phyloP scores from a whole-genome alignment of 2,329 filamentous ascomycete genomes.

The Fusarium buxicola region DNA sequence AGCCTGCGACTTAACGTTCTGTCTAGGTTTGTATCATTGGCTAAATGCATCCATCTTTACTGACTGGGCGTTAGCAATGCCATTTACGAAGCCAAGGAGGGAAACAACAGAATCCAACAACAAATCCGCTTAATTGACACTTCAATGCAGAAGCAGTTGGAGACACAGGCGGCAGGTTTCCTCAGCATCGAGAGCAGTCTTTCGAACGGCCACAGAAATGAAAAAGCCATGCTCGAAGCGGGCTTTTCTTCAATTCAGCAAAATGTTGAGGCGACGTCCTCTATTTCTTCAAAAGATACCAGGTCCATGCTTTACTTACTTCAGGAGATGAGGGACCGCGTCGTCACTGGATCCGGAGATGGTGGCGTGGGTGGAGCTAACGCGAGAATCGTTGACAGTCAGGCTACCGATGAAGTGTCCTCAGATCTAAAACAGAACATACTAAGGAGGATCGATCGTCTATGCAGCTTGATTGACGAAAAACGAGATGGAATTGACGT shows the following conservation, averaged over 20 bases:
- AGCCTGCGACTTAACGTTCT: constrained; percentile 3
- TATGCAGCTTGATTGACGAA: neutral
- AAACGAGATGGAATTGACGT: neutral
- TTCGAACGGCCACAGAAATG: neutral
- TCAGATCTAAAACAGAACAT: neutral
- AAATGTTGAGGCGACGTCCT: neutral
- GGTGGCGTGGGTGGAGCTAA: too few relatives aligned
- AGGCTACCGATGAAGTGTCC: neutral
- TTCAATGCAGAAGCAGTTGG: neutral
- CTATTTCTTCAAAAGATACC: neutral
- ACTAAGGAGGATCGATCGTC: neutral
- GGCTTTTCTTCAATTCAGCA: neutral
- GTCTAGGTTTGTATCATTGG: neutral
- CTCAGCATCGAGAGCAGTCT: neutral
- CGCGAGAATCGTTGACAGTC: rapidly evolving
- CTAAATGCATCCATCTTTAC: neutral
- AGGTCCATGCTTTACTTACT: neutral
- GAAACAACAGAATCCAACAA: neutral
- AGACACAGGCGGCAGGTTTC: neutral
- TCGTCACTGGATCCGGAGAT: neutral
- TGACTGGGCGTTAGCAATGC: neutral
- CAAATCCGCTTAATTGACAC: neutral
- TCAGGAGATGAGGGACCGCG: neutral
- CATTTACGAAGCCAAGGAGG: neutral
- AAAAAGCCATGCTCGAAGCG: neutral